Base-by-base conservation (phyloP, 2,329 filamentous ascomycete genomes). In the Hypomyces rosellus region DNA sequence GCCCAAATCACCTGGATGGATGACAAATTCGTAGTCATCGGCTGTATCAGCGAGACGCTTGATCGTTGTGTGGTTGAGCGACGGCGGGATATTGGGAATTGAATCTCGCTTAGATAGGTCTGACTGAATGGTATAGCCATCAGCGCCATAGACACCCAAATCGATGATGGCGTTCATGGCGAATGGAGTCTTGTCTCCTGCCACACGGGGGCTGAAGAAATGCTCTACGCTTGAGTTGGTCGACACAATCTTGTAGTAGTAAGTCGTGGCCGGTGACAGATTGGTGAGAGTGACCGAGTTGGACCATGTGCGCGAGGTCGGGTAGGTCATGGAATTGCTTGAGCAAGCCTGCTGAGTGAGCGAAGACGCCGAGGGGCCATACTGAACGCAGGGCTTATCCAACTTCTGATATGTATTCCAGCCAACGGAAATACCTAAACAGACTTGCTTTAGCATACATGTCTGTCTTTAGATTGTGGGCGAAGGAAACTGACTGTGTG, bases 171-270 rank as follows among this genome's bases (percentile, higher is more conserved):
- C 14, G 68, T 78, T 53, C 66, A 63, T 70, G 7, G 77, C 69
- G 60, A 81, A 84, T 0, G 78, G 68, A 0, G 74, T 77, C 46
- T 65, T 71, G 64, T 83, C 78, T 14, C 80, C 80, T 0, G 78
- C 68, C 3, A 64, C 52, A 1, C 79, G 74, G 3, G 76, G 73
- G 54, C 75, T 82, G 45, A 77, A 57, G 62, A 83, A 82, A 37
- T 75, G 70, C 34, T 74, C 70, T 8, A 77, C 65, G 4, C 60
- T 77, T 0, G 78, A 78, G 63, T 82, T 82, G 25, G 69, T 74
- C 2, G 77, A 80, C 8, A 67, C 69, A 45, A 82, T 80, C 65
- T 78, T 72, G 67, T 83, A 83, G 67, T 78, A 82, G 62, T 83
- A 83, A 0, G 71, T 79, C 1, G 77, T 80, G 1, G 73, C 77